Conservation (phyloP, 495 filamentous ascomycete species). For the Lophiotrema nucula region DNA sequence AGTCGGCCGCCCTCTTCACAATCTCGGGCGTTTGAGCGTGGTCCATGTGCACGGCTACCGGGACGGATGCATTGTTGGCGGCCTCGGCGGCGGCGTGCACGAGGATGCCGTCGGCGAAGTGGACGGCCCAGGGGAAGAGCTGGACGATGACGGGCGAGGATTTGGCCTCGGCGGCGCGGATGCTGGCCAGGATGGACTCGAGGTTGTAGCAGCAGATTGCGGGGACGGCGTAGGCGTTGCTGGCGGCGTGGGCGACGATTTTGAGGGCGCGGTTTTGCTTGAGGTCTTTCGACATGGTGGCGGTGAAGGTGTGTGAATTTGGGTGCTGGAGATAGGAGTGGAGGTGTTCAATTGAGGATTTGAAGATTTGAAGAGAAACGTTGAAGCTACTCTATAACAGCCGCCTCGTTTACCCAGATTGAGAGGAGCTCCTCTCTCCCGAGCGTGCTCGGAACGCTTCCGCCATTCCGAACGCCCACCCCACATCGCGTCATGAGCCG, state of each 20-base stretch:
- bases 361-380: not conserved
- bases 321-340: not conserved
- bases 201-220: constrained; percentile 24
- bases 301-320: not conserved
- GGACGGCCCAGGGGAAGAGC: constrained; percentile 29
- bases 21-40: not conserved
- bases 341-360: not conserved
- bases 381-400: too few species aligned
- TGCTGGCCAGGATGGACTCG: constrained; percentile 24
- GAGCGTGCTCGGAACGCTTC: too few species aligned
- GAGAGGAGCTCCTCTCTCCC: too few species aligned
- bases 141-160: constrained; percentile 24
- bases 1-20: not conserved
- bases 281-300: not conserved
- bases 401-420: too few species aligned
- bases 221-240: constrained; percentile 1
- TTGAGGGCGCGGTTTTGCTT: constrained; percentile 5
- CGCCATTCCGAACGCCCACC: too few species aligned
- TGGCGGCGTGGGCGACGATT: constrained; percentile 5
- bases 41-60: not conserved
- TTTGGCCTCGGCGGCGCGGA: constrained; percentile 21
- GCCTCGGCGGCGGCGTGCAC: constrained; percentile 2
- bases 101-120: constrained; percentile 25
- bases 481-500: too few species aligned
- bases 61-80: not conserved